Evolutionary conservation across 768 basidiomycete genomes (phyloP).

Genomic region (Chalciporus chontae): DNA sequence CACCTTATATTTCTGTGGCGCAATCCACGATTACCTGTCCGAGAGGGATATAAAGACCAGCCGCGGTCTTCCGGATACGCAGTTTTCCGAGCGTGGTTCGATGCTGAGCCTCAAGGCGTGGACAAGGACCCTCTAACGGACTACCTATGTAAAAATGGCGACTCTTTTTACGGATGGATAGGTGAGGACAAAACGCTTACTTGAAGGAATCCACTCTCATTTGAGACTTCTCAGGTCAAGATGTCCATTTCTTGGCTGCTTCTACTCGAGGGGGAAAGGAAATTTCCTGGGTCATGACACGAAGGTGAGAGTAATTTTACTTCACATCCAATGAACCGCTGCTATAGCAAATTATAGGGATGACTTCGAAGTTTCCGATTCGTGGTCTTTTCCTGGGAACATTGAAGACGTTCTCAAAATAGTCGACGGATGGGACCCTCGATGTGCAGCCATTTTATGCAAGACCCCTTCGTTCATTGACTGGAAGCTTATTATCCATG

Average conservation of each 20-base stretch:
- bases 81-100: constrained; percentile 25
- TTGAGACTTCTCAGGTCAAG: constrained; percentile 5
- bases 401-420: constrained; percentile 18
- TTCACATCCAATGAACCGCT: neutral
- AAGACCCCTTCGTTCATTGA: constrained; percentile 29
- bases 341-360: constrained; percentile 1
- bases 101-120: constrained; percentile 16
- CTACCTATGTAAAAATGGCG: constrained; percentile 9
- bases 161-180: constrained; percentile 18
- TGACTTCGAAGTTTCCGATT: constrained; percentile 18
- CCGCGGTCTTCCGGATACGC: constrained; percentile 20
- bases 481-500: constrained; percentile 38
- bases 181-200: constrained; percentile 8
- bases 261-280: constrained; percentile 12
- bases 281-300: constrained; percentile 15
- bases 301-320: constrained; percentile 7
- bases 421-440: constrained; percentile 18
- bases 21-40: neutral
- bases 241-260: constrained; percentile 17
- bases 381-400: constrained; percentile 18
- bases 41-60: constrained; percentile 19
- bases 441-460: constrained; percentile 15
- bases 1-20: neutral
- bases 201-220: neutral
- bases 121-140: constrained; percentile 16